These are phyloP conservation scores for Fusarium oligoseptatum DNA, from an alignment of 2,329 filamentous ascomycete species.

Conservation along the genomic window DNA sequence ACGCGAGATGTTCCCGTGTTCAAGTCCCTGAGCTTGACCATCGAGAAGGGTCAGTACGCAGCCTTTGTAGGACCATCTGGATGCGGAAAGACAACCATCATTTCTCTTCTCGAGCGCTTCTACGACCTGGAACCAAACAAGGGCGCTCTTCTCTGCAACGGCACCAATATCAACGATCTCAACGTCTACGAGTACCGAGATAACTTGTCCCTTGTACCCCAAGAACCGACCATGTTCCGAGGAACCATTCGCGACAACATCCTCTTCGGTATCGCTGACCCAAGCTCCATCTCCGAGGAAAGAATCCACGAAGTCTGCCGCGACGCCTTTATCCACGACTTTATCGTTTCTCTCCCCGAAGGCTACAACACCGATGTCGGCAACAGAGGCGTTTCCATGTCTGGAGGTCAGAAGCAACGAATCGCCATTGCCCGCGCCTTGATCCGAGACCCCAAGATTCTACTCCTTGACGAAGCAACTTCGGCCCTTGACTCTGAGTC, in stretches of 20 bases:
- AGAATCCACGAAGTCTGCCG: slow-evolving; percentile 67
- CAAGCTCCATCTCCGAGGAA: slow-evolving; percentile 64
- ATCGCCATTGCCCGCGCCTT: slow-evolving; percentile 78
- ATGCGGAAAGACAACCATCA: slow-evolving; percentile 79
- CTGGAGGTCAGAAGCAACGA: slow-evolving; percentile 79
- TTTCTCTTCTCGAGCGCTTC: slow-evolving; percentile 75
- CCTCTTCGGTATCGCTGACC: slow-evolving; percentile 69
- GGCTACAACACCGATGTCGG: slow-evolving; percentile 78
- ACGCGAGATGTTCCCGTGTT: slow-evolving; percentile 69
- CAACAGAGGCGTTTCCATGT: slow-evolving; percentile 74
- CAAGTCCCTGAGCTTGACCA: slow-evolving; percentile 70
- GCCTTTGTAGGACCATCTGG: slow-evolving; percentile 79
- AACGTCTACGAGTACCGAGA: slow-evolving; percentile 73
- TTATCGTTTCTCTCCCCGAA: slow-evolving; percentile 75
- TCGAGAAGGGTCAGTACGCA: slow-evolving; percentile 77
- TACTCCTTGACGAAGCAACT: slow-evolving; percentile 81
- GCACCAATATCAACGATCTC: slow-evolving; percentile 67
- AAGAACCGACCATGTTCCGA: slow-evolving; percentile 80
- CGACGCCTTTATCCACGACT: slow-evolving; percentile 78
- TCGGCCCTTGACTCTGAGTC: slow-evolving; percentile 72
- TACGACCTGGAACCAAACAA: slow-evolving; percentile 69
- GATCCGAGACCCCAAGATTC: slow-evolving; percentile 71
- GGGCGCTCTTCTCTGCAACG: slow-evolving; percentile 75
- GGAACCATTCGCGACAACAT: slow-evolving; percentile 80
- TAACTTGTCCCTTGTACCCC: slow-evolving; percentile 77